Percentiles rank a stretch among this genome's conserved stretches.
These are phyloP conservation scores for Xylaria polymorpha DNA, from an alignment of 2,329 filamentous ascomycete species.

Conservation along the genomic window DNA sequence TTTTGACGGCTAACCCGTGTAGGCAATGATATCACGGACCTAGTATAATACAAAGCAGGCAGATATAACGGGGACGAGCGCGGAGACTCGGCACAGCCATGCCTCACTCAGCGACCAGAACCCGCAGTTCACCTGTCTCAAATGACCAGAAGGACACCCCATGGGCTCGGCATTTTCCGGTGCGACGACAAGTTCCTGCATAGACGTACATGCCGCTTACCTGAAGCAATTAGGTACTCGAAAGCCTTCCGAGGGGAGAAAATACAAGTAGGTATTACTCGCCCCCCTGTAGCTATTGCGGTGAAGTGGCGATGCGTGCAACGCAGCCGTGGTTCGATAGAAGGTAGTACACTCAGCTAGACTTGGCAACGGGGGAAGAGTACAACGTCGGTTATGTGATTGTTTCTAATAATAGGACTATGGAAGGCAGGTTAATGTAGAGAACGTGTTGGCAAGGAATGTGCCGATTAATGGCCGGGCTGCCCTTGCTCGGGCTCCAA, in stretches of 20 bases:
- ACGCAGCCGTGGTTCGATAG: slow-evolving; percentile 8
- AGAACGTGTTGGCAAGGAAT: slow-evolving; percentile 21
- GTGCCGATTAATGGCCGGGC: slow-evolving; percentile 22
- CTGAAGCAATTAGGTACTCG: slow-evolving; percentile 2
- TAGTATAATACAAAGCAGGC: slow-evolving; percentile 2
- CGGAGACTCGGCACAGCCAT: slow-evolving; percentile 13
- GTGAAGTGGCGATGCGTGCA: not conserved
- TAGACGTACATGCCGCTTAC: slow-evolving; percentile 8
- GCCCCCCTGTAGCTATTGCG: not conserved
- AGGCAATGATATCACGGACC: not conserved
- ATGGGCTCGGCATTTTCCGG: slow-evolving; percentile 7
- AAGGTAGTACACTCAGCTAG: slow-evolving; percentile 18
- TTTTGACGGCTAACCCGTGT: not conserved
- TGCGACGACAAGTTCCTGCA: slow-evolving; percentile 25
- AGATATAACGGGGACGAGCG: slow-evolving; percentile 10
- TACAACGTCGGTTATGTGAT: slow-evolving; percentile 12
- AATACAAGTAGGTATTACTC: no score
- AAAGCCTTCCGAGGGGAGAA: not conserved
- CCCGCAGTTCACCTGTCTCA: slow-evolving; percentile 3
- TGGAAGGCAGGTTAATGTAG: not conserved
- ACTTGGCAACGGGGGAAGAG: slow-evolving; percentile 17
- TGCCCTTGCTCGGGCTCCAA: slow-evolving; percentile 1
- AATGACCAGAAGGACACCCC: slow-evolving; percentile 1
- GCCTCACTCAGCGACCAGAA: not conserved
- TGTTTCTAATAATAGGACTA: slow-evolving; percentile 18